phyloP scores from a whole-genome alignment of 2,329 filamentous ascomycete species.

The Blastomyces percursus region DNA sequence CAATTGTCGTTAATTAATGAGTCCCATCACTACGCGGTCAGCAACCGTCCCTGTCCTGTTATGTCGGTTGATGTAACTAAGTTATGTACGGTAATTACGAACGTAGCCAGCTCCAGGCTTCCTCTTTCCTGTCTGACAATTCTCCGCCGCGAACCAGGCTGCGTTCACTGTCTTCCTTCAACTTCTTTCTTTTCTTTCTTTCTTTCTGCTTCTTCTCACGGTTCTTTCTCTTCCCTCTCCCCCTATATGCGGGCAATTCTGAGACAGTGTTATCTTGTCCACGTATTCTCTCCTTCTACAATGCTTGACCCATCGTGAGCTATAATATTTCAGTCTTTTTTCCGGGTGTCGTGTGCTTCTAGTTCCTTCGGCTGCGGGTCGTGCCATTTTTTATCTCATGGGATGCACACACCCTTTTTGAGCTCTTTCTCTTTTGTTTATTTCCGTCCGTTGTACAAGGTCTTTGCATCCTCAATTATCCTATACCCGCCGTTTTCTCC shows the following conservation, averaged over 20 bases:
- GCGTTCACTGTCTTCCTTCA: background rate
- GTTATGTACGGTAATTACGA: background rate
- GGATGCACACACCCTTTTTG: background rate
- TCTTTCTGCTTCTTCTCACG: background rate
- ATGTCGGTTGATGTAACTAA: no score
- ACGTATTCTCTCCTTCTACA: background rate
- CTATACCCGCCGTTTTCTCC: background rate
- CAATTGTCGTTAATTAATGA: background rate
- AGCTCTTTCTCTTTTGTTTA: background rate
- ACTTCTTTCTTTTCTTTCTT: background rate
- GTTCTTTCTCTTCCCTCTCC: background rate
- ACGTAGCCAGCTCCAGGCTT: background rate
- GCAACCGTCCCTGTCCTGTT: no score
- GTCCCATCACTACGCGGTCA: background rate
- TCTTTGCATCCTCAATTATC: background rate
- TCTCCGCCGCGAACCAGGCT: background rate
- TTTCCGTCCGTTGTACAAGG: background rate
- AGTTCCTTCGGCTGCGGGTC: background rate
- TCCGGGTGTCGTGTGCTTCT: background rate
- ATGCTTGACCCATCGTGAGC: background rate
- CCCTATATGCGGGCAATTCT: background rate
- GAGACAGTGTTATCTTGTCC: background rate
- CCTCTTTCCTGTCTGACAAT: background rate
- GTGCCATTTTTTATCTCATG: background rate
- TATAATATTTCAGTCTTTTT: background rate